Evolutionary conservation across 768 basidiomycete genomes (phyloP).

Genomic region (Russula griseocarnosa): DNA sequence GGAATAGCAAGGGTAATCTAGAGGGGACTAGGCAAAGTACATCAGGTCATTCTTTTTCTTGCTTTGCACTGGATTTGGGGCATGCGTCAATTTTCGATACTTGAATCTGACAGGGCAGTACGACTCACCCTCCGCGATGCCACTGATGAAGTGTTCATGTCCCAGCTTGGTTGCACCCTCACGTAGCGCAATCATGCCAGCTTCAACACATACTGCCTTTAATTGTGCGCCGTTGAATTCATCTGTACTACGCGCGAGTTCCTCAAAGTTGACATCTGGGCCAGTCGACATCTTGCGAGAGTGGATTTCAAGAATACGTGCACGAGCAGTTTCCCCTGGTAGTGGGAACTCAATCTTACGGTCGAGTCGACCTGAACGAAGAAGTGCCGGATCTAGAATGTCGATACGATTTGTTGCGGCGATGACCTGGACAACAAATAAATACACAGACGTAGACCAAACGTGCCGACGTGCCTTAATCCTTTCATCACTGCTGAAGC

Average conservation of each 20-base stretch:
- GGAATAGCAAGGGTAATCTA: conserved; percentile 15
- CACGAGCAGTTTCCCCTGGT: conserved; percentile 94
- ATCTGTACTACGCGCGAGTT: conserved; percentile 93
- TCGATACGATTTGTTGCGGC: conserved; percentile 99
- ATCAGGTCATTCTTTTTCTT: conserved; percentile 99
- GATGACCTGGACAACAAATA: conserved; percentile 67
- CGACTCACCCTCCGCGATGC: conserved; percentile 73
- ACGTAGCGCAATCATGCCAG: conserved; percentile 96
- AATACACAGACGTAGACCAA: conserved; percentile 5
- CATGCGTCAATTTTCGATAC: conserved; percentile 29
- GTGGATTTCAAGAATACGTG: conserved; percentile 94
- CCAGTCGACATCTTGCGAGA: conserved; percentile 92
- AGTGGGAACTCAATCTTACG: conserved; percentile 98
- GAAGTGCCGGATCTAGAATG: conserved; percentile 95
- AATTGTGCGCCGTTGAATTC: conserved; percentile 98
- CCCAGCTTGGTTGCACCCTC: conserved; percentile 85
- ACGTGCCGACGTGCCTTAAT: conserved; percentile 69
- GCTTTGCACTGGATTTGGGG: conserved; percentile 73
- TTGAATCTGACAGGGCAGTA: conserved; percentile 13
- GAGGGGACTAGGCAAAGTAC: conserved; percentile 71
- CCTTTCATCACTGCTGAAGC: conserved; percentile 93
- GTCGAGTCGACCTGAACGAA: conserved; percentile 95
- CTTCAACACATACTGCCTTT: conserved; percentile 98
- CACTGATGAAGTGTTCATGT: conserved; percentile 95
- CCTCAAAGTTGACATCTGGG: conserved; percentile 91